phyloP scores from a whole-genome alignment of 1,284 basidiomycete genomes.

The Spongiforma sp. region DNA sequence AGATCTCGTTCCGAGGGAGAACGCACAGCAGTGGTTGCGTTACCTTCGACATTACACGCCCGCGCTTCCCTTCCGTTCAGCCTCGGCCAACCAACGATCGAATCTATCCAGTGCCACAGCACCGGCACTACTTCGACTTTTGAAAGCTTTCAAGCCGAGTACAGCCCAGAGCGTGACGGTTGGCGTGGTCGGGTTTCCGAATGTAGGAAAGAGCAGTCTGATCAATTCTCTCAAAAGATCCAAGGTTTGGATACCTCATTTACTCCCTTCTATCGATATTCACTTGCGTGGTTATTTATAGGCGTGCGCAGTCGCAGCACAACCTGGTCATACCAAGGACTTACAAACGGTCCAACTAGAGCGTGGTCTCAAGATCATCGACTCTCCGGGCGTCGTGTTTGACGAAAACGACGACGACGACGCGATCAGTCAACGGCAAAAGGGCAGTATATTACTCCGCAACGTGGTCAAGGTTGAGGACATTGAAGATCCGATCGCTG shows the following conservation, averaged over 20 bases:
- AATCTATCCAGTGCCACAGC: slow-evolving; percentile 82
- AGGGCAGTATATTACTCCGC: slow-evolving; percentile 78
- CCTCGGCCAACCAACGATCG: slow-evolving; percentile 79
- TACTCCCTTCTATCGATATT: slow-evolving; percentile 23
- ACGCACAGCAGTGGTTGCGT: slow-evolving; percentile 91
- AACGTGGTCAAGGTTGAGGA: slow-evolving; percentile 95
- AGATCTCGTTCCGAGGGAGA: slow-evolving; percentile 91
- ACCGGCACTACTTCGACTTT: slow-evolving; percentile 82
- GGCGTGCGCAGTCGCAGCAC: slow-evolving; percentile 93
- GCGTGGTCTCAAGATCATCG: slow-evolving; percentile 90
- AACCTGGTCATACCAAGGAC: slow-evolving; percentile 94
- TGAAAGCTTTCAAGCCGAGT: slow-evolving; percentile 92
- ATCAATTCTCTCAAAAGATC: slow-evolving; percentile 95
- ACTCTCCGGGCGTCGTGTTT: slow-evolving; percentile 96
- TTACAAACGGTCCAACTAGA: slow-evolving; percentile 95
- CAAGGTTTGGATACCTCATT: slow-evolving; percentile 58
- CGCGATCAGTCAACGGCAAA: slow-evolving; percentile 57
- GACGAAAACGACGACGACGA: slow-evolving; percentile 68
- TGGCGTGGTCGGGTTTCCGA: slow-evolving; percentile 96
- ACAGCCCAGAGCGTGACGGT: slow-evolving; percentile 79
- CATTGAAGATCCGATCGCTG: slow-evolving; percentile 88
- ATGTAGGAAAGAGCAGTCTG: slow-evolving; percentile 95
- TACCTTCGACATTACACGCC: slow-evolving; percentile 92
- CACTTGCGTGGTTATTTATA: slow-evolving; percentile 49
- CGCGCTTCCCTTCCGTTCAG: slow-evolving; percentile 93